Evolutionary conservation across 2,329 filamentous ascomycete species (phyloP).

Genomic region (Keithomyces neogunnii): DNA sequence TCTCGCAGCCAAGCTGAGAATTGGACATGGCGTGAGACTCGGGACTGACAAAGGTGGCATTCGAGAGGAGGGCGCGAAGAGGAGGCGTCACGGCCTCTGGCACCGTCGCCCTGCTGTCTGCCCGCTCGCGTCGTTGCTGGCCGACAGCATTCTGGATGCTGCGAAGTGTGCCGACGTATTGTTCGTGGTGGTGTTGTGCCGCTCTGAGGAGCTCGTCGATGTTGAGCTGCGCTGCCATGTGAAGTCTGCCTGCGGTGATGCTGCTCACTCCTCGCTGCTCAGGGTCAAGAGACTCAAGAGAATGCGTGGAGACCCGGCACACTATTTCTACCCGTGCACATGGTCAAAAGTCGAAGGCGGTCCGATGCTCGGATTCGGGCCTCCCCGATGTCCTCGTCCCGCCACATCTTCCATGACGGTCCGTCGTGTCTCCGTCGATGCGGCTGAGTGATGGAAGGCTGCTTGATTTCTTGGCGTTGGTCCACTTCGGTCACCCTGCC

Average conservation of each 20-base stretch:
- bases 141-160: conserved; percentile 18
- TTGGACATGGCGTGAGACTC: conserved; percentile 2
- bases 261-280: neutral
- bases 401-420: too few relatives aligned
- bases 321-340: too few relatives aligned
- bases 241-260: neutral
- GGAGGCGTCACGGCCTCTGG: conserved; percentile 19
- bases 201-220: conserved; percentile 25
- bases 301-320: too few relatives aligned
- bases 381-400: too few relatives aligned
- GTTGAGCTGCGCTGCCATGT: conserved; percentile 3
- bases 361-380: too few relatives aligned
- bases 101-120: conserved; percentile 13
- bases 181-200: conserved; percentile 25
- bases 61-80: conserved; percentile 15
- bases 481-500: neutral
- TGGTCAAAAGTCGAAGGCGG: too few relatives aligned
- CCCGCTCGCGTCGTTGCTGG: conserved; percentile 11
- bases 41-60: conserved; percentile 9
- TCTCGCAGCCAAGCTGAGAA: conserved; percentile 8
- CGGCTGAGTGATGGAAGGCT: neutral
- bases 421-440: neutral
- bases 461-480: too few relatives aligned
- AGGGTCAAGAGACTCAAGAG: neutral
- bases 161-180: conserved; percentile 21